phyloP scores from a whole-genome alignment of 2,329 filamentous ascomycete genomes.

The Penicillium palitans region DNA sequence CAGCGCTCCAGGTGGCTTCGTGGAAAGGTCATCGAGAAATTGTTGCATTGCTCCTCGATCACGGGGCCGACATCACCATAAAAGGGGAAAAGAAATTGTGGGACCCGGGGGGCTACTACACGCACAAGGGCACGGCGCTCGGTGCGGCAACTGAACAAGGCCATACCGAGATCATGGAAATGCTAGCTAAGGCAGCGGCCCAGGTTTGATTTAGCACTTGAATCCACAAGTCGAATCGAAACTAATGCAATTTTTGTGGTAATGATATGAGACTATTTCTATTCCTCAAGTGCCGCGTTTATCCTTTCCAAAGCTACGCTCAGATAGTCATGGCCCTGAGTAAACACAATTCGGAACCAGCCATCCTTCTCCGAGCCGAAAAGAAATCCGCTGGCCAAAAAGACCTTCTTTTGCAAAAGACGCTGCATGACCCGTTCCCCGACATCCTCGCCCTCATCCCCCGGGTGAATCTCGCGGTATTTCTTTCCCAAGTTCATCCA shows the following conservation, averaged over 20 bases:
- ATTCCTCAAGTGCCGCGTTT: constrained; percentile 19
- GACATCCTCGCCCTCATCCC: constrained; percentile 16
- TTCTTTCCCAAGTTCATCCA: constrained; percentile 52
- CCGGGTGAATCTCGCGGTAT: constrained; percentile 28
- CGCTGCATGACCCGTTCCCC: constrained; percentile 35
- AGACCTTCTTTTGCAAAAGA: constrained; percentile 41
- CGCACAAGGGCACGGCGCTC: not conserved
- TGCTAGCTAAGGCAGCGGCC: not conserved
- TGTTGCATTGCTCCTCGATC: not conserved
- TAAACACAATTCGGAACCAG: constrained; percentile 48
- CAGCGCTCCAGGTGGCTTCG: not conserved
- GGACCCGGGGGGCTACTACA: too few species aligned
- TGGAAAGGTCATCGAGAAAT: not conserved
- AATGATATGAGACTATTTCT: not conserved
- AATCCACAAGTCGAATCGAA: not conserved
- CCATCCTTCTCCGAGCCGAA: constrained; percentile 44
- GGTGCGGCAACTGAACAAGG: not conserved
- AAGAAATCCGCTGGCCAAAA: constrained; percentile 36
- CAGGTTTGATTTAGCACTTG: not conserved
- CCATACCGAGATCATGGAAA: not conserved
- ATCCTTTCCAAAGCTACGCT: constrained; percentile 37
- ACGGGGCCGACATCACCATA: not conserved
- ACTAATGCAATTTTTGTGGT: not conserved
- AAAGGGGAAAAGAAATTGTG: not conserved
- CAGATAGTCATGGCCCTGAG: constrained; percentile 34